Base-by-base conservation (phyloP, 2,329 filamentous ascomycete genomes). In the Sporothrix protearum region DNA sequence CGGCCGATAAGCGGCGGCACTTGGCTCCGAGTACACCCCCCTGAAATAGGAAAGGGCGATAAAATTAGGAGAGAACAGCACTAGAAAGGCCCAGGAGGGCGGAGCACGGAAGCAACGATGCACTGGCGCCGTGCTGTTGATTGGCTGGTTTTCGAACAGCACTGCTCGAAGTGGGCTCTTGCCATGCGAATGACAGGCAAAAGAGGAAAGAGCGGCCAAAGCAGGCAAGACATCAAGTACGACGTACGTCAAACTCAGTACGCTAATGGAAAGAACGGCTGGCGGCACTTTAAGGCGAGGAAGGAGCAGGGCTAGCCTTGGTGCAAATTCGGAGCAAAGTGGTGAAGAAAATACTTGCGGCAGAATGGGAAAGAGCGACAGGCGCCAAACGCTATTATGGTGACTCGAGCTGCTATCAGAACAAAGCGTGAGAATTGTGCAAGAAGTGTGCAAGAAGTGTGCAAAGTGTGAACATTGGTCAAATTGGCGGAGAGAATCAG, bases 1-100 rank as follows among this genome's bases (percentile, higher is more conserved):
- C 66, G 66, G 47, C 66, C 47, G 66, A 53, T 25, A 68, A 42
- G 30, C 64, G 64, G 64, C 42, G 19, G 30, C 45, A 45, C 64
- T 68, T 68, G 45, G 28, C 45, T 39, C 30, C 64, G 47, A 36
- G 39, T 12, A 67, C 45, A 49, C 42, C 42, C 45, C 61, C 42
- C 45, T 47, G 25, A 30, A 51, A 68, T 36, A 68, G 45, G 64
- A 36, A 68, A 68, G 64, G 39, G 3, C 39, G 22, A 42, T n/a
- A 28, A 9, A 53, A 22, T 6, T 25, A 53, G 49, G 28, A 28
- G n/a, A 28, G 10, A 36, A 36, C 8, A 36, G 33, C 45, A 49
- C 45, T n/a, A 49, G 45, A 22, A 12, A 53, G 49, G 49, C n/a
- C n/a, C n/a, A 53, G 59, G 33, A 10, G 14, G 39, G 39, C 39